phyloP scores from a whole-genome alignment of 164 flowering plant genomes.

The Saururus chinensis region DNA sequence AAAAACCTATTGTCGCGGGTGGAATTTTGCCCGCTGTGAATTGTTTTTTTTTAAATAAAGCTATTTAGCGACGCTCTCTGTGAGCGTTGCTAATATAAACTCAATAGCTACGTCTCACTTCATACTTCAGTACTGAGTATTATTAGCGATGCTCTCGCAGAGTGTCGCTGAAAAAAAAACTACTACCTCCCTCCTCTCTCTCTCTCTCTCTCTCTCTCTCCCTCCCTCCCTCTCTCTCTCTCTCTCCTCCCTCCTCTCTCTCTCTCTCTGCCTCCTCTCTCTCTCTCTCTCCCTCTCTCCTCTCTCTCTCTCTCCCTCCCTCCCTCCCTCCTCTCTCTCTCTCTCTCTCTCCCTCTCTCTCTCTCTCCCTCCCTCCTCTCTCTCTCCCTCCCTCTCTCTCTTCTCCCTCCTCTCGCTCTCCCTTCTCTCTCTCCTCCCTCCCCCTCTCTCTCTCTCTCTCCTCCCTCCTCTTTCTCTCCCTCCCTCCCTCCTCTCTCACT shows the following conservation, averaged over 20 bases:
- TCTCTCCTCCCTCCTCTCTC: not conserved
- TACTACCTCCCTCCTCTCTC: not conserved
- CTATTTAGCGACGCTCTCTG: too few species aligned
- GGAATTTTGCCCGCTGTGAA: too few species aligned
- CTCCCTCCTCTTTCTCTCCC: not conserved
- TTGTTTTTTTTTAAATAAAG: too few species aligned
- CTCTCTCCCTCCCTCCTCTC: not conserved
- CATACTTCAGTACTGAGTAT: too few species aligned
- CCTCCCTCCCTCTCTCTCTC: not conserved
- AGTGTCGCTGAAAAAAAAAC: too few species aligned
- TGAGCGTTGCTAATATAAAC: too few species aligned
- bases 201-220: not conserved
- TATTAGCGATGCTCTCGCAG: too few species aligned
- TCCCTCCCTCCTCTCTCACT: not conserved
- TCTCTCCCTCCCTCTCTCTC: not conserved
- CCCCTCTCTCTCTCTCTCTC: not conserved
- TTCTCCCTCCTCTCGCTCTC: conserved; percentile 3
- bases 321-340: not conserved
- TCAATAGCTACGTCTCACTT: too few species aligned
- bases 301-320: not conserved
- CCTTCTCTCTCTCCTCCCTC: not conserved
- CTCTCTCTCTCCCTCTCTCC: not conserved
- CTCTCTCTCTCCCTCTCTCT: not conserved
- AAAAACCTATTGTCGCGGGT: too few species aligned
- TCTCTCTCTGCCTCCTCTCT: not conserved